These are phyloP conservation scores for Nidularia pulvinata DNA, from an alignment of 768 basidiomycete genomes.

Conservation along the genomic window DNA sequence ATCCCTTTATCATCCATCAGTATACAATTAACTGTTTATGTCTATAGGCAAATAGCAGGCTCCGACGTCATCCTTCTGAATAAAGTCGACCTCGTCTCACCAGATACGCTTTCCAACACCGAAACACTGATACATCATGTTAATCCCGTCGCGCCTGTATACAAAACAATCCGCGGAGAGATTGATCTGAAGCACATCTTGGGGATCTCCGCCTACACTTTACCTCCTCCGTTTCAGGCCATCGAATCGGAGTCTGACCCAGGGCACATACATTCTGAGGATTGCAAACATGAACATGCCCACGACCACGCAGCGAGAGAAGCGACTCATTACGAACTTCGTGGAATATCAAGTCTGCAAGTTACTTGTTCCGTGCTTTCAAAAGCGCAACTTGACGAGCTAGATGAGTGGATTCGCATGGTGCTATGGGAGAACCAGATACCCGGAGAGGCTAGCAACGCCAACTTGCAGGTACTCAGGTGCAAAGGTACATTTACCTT, in stretches of 20 bases:
- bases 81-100: slow-evolving; percentile 77
- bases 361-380: slow-evolving; percentile 65
- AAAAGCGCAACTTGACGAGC: slow-evolving; percentile 35
- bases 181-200: slow-evolving; percentile 81
- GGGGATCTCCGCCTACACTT: slow-evolving; percentile 76
- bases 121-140: slow-evolving; percentile 67
- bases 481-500: slow-evolving; percentile 83
- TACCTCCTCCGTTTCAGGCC: slow-evolving; percentile 35
- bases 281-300: slow-evolving; percentile 29
- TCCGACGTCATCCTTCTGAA: slow-evolving; percentile 93
- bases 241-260: background rate
- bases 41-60: slow-evolving; percentile 88
- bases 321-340: slow-evolving; percentile 64
- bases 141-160: slow-evolving; percentile 80
- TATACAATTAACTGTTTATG: background rate
- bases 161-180: slow-evolving; percentile 67
- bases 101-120: slow-evolving; percentile 40
- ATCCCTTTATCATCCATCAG: background rate
- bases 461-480: slow-evolving; percentile 67
- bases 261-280: slow-evolving; percentile 19
- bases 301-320: slow-evolving; percentile 22
- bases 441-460: slow-evolving; percentile 22
- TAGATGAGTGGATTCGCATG: slow-evolving; percentile 82
- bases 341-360: slow-evolving; percentile 84
- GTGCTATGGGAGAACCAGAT: slow-evolving; percentile 81